Evolutionary conservation across 164 flowering plant species (phyloP), one percentile per base, ranked within the genome.

Genomic region (Buxus sempervirens): DNA sequence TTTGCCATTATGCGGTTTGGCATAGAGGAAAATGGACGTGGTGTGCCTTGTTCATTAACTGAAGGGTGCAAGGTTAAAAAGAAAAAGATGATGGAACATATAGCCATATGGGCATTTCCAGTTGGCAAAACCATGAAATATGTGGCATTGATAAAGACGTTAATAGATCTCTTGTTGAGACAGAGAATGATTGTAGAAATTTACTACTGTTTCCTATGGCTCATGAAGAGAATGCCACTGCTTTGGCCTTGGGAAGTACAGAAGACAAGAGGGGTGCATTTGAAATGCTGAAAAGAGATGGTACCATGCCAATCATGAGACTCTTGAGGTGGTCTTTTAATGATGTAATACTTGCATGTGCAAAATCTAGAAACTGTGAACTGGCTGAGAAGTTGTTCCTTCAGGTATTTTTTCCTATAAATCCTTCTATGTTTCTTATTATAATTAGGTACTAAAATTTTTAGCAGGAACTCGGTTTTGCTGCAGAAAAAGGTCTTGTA

Each of bases 281-380:
- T 28, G 65, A 54, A 60, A 59, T 63, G 65, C 60, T 72, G 24
- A 67, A 64, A 36, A 68, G 63, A 54, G 51, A 54, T 42, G 64
- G 58, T 53, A 56, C 69, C n/a, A 16, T 21, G 49, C 77, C 71
- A 28, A 73, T 77, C 25, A 72, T 55, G 82, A 82, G 76, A 70
- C n/a, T 85, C 58, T 71, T 95, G 76, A 75, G 78, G 71, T 78
- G 81, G 82, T 89, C 97, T 58, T 92, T 88, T 69, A 84, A 41
- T 77, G 83, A 88, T 77, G 81, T 94, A 28, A 82, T 94, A 55
- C 82, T 77, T 58, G 79, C 85, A 62, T 91, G 95, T 79, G 95
- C 86, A 58, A 74, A 78, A 54, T 36, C 76, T 54, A 54, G 68
- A 63, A 82, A 89, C 54, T 54, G 64, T 77, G 73, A 60, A 63